Percentiles rank a stretch among this genome's conserved stretches.
phyloP scores from a whole-genome alignment of 2,329 filamentous ascomycete genomes.

The Venturia aucupariae region DNA sequence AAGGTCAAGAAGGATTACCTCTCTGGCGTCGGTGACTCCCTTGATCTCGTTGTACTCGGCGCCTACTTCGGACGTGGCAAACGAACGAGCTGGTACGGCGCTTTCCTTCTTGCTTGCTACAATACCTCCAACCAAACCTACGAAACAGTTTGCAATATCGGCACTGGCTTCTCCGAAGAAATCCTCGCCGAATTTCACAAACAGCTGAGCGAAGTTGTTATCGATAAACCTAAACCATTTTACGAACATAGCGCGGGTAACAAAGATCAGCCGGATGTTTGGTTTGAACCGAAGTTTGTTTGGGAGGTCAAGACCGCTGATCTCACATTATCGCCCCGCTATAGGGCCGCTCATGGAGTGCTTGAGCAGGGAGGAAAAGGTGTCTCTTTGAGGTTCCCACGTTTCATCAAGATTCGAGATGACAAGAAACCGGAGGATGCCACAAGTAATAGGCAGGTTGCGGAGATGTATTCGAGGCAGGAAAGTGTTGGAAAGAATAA shows the following conservation, averaged over 20 bases:
- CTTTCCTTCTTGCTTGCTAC: slow-evolving; percentile 91
- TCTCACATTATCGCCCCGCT: slow-evolving; percentile 81
- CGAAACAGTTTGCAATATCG: slow-evolving; percentile 97
- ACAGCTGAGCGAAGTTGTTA: slow-evolving; percentile 65
- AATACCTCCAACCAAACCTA: slow-evolving; percentile 72
- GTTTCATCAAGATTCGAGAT: slow-evolving; percentile 84
- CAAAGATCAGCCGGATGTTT: slow-evolving; percentile 95
- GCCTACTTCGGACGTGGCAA: slow-evolving; percentile 94
- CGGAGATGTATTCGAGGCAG: slow-evolving; percentile 95
- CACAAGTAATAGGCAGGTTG: slow-evolving; percentile 73
- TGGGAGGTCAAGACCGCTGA: slow-evolving; percentile 99
- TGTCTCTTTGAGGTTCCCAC: slow-evolving; percentile 80
- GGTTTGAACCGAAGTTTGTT: slow-evolving; percentile 90
- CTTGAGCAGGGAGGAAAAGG: slow-evolving; percentile 59
- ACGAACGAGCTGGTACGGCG: slow-evolving; percentile 89
- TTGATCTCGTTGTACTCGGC: slow-evolving; percentile 90
- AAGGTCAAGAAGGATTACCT: slow-evolving; percentile 99
- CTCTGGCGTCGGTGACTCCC: slow-evolving; percentile 82
- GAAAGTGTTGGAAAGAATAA: slow-evolving; percentile 83
- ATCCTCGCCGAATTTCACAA: slow-evolving; percentile 79
- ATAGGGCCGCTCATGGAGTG: slow-evolving; percentile 81
- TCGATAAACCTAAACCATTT: slow-evolving; percentile 88
- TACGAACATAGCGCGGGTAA: slow-evolving; percentile 76
- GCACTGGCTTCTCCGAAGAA: slow-evolving; percentile 93
- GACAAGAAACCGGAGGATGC: slow-evolving; percentile 95